phyloP scores from a whole-genome alignment of 2,329 filamentous ascomycete genomes.

The Botrytis squamosa region DNA sequence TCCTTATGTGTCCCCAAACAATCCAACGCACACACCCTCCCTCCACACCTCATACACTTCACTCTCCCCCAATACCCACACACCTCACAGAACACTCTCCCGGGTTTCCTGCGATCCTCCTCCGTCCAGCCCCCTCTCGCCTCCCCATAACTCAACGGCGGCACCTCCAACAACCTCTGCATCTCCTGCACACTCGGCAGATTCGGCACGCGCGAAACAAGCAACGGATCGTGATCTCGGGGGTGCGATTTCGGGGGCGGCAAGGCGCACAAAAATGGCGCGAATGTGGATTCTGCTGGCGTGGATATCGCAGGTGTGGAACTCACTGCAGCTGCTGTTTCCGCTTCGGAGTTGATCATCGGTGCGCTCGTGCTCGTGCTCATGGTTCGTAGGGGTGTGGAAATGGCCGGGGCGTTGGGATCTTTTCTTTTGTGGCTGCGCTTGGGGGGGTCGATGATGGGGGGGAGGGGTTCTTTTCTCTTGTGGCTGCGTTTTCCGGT shows the following conservation, averaged over 20 bases:
- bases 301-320: slow-evolving; percentile 37
- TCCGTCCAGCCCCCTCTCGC: slow-evolving; percentile 51
- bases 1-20: slow-evolving; percentile 72
- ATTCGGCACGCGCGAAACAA: slow-evolving; percentile 57
- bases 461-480: slow-evolving; percentile 1
- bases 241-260: slow-evolving; percentile 41
- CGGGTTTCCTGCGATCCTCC: slow-evolving; percentile 51
- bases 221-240: slow-evolving; percentile 56
- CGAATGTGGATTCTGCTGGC: slow-evolving; percentile 37
- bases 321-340: slow-evolving; percentile 19
- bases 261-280: slow-evolving; percentile 25
- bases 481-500: slow-evolving; percentile 29
- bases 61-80: slow-evolving; percentile 82
- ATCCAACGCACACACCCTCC: slow-evolving; percentile 72
- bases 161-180: slow-evolving; percentile 59
- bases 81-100: slow-evolving; percentile 70
- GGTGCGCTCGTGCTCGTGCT: not conserved
- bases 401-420: slow-evolving; percentile 18
- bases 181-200: slow-evolving; percentile 62
- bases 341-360: not conserved
- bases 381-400: not conserved
- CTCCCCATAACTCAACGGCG: slow-evolving; percentile 67
- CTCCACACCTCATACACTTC: slow-evolving; percentile 75
- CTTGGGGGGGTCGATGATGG: not conserved
- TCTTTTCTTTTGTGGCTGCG: slow-evolving; percentile 37